Base-by-base conservation (phyloP, 1,139 yeast species). In the Candida sp. region DNA sequence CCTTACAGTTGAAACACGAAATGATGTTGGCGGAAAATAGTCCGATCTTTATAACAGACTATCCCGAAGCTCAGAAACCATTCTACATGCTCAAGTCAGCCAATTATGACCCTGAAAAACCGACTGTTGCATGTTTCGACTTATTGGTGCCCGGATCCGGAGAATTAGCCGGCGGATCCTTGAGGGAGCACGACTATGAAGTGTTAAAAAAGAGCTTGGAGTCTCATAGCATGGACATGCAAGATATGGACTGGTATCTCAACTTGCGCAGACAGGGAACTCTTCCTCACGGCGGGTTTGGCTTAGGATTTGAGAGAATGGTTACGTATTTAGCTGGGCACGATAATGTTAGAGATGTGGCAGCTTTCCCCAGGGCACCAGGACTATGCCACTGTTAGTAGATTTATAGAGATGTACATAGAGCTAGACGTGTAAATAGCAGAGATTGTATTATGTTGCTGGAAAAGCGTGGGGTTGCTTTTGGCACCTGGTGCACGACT, bases 241-340 rank as follows among this genome's bases (percentile, higher is more conserved):
- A 73, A 1, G 86, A 86, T 11, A 70, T 93, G 69, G 75, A 81
- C 32, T 96, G 99, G 99, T 96, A 93, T 65, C 62, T 88, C 31
- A 80, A 85, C 3, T 75, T 89, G 7, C 77, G 99, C 52, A 74
- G 75, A 55, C 86, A 89, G 58, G 99, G 98, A 0, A 75, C 89
- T 5, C 86, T 87, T 34, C 97, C 98, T 0, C 98, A 93, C 65
- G 99, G 99, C 42, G 99, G 99, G 0, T 96, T 89, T 69, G 99
- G 99, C 0, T 76, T 96, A 77, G 99, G 99, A 0, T 85, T 93
- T 60, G 99, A 96, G 66, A 75, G 99, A 54, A 70, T 94, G 40
- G 69, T 96, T 17, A 84, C 89, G 44, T 93, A 86, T 60, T 72
- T 91, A 49, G 75, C 84, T 6, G 94, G 88, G 3, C 77, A 81